Percentiles rank a stretch among this genome's conserved stretches.
Evolutionary conservation across 352 stramenopile genomes (phyloP).

Genomic region (Elongisporangium undulatum): DNA sequence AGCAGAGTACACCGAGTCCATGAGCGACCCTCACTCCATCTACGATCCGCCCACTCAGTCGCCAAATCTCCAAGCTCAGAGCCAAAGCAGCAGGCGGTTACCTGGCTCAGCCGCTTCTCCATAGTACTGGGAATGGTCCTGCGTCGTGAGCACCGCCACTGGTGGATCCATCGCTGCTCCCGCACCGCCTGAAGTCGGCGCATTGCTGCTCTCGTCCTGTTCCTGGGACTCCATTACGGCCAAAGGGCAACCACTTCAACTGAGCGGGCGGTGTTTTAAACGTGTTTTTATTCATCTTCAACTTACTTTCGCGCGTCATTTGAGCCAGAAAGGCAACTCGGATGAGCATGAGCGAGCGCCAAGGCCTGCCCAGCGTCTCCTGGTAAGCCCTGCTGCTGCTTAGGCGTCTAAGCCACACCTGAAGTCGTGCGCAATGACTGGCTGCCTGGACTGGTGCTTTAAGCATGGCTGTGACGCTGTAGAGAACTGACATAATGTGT

Average conservation of each 20-base stretch:
- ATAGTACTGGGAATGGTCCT: background rate
- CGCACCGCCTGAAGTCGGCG: background rate
- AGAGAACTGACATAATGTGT: background rate
- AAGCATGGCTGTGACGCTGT: background rate
- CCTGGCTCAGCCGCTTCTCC: background rate
- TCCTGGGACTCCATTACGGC: background rate
- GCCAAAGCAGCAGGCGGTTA: background rate
- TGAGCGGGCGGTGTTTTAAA: background rate
- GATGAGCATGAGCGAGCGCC: background rate
- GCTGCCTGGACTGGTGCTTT: background rate
- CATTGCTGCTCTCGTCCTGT: background rate
- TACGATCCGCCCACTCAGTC: background rate
- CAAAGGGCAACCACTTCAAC: background rate
- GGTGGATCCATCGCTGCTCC: background rate
- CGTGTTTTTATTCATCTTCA: background rate
- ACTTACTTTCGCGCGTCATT: background rate
- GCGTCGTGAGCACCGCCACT: background rate
- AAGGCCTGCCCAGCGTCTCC: background rate
- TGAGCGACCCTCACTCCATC: slow-evolving; percentile 23
- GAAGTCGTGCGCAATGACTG: background rate
- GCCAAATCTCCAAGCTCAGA: background rate
- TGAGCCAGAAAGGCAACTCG: background rate
- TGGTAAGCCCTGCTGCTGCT: background rate
- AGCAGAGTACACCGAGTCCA: slow-evolving; percentile 32
- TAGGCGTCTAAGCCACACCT: background rate